Evolutionary conservation across 192 early-diverging fungal genomes (phyloP), one percentile per base, ranked within the genome.

Genomic region (Backusella macrospora): DNA sequence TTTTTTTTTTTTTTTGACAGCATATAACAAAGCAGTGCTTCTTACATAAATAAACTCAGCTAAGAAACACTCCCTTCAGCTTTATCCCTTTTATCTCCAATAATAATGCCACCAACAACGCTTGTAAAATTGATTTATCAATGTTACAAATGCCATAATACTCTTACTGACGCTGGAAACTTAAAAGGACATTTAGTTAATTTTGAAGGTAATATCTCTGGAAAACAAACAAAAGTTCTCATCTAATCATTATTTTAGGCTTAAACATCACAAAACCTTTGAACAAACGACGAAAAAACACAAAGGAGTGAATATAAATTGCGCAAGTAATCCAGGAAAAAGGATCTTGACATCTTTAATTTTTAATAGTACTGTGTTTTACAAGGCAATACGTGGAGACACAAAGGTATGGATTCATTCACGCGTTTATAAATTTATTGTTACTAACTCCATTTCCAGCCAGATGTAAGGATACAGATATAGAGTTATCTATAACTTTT

Each of bases 381-480:
- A 63, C 34, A 63, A 63, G 34, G 62, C 62, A 39, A 38, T 10
- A 9, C 62, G 62, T 63, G 62, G 62, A 38, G 62, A 63, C 18
- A 63, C 62, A 38, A 29, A 63, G 34, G 34, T 63, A 63, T 14
- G 62, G 62, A 63, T 63, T 63, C 62, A 63, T 63, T 63, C 62
- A 63, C 62, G 62, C 62, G 62, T 63, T 63, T 63, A 63, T n/a
- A 9, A 63, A 63, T 38, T 63, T 63, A 63, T 63, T 63, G 34
- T 63, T 63, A 63, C 62, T 63, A 63, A 63, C 62, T 63, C 62
- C 34, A 63, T 63, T 63, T 63, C 10, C 62, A 63, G 62, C 62
- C 62, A 39, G 62, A 63, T 39, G n/a, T n/a, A n/a, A n/a, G n/a
- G n/a, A n/a, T n/a, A n/a, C n/a, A n/a, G n/a, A n/a, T n/a, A n/a